Evolutionary conservation across 495 filamentous ascomycete species (phyloP), one percentile per base, ranked within the genome.

Genomic region (Penicillium canariense): DNA sequence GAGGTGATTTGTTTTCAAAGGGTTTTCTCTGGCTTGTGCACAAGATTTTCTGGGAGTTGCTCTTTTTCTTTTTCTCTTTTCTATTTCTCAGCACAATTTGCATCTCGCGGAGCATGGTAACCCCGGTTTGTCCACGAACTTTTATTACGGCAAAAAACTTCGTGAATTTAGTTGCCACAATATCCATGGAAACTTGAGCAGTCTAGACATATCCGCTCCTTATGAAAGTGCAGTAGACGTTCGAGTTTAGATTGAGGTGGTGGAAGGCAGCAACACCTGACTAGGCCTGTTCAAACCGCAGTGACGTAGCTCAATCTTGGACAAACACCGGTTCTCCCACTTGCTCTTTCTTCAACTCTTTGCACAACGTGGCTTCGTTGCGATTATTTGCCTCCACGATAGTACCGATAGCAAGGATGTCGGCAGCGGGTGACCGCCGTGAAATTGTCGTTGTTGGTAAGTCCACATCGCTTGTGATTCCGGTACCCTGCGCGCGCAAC

Each of bases 401-500:
- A 38, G 58, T 52, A 28, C 62, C 58, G 8, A 57, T 54, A 36
- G 17, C 45, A 39, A 74, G 60, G 36, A 78, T 78, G 75, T 56
- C 74, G 42, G 56, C 61, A 17, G 30, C 60, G 36, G 60, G 57
- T 35, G 71, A 72, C 44, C 71, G 77, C 52, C 78, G 83, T 60
- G 80, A 88, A 48, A 88, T 90, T 54, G 80, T 89, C 51, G 85
- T 90, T 52, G 67, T 88, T 60, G 86, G 86, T 88, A 74, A 60
- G 80, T 56, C 47, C n/a, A 50, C 15, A 50, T 36, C 47, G 20
- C 39, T 50, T 34, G 50, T 50, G 25, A 40, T 38, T 57, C 53
- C 20, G 17, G 20, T 69, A 65, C 70, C 69, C 71, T 68, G 68
- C 55, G 17, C 69, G 59, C 54, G n/a, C 47, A 34, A 15, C 35